Conservation (phyloP, 208 protist species). For the Porcisia deanei region DNA sequence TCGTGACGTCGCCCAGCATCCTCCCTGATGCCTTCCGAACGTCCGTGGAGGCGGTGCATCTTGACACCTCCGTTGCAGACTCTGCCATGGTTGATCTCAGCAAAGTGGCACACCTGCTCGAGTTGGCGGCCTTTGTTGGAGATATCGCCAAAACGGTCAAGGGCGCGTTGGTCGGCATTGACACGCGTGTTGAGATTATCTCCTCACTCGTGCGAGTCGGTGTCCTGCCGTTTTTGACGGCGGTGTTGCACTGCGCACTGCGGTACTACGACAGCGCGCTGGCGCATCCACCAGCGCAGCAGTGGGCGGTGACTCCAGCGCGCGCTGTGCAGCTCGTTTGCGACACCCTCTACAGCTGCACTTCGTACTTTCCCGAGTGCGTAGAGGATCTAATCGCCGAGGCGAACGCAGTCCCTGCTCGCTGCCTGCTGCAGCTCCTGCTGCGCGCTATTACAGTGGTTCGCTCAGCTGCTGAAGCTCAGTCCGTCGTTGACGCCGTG, state of each 20-base stretch:
- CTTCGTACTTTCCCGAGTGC: constrained; percentile 19
- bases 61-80: constrained; percentile 9
- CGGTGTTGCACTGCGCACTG: constrained; percentile 29
- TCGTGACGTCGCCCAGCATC: constrained; percentile 37
- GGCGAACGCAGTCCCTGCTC: constrained; percentile 9
- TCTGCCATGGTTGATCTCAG: constrained; percentile 7
- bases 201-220: constrained; percentile 41
- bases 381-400: constrained; percentile 18
- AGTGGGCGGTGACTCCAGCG: constrained; percentile 13
- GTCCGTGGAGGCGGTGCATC: constrained; percentile 11
- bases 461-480: constrained; percentile 34
- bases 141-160: constrained; percentile 75
- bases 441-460: constrained; percentile 40
- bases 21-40: constrained; percentile 46
- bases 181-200: constrained; percentile 57
- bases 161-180: constrained; percentile 48
- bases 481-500: constrained; percentile 46
- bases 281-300: constrained; percentile 7
- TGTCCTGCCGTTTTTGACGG: constrained; percentile 41
- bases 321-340: constrained; percentile 27
- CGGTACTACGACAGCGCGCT: constrained; percentile 22
- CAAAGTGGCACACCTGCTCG: constrained; percentile 33
- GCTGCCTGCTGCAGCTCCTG: constrained; percentile 43
- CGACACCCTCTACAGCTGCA: constrained; percentile 29
- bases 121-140: constrained; percentile 60